Percentiles rank a stretch among this genome's conserved stretches.
Evolutionary conservation across 1,284 basidiomycete species (phyloP).

Genomic region (Naganishia cerealis): DNA sequence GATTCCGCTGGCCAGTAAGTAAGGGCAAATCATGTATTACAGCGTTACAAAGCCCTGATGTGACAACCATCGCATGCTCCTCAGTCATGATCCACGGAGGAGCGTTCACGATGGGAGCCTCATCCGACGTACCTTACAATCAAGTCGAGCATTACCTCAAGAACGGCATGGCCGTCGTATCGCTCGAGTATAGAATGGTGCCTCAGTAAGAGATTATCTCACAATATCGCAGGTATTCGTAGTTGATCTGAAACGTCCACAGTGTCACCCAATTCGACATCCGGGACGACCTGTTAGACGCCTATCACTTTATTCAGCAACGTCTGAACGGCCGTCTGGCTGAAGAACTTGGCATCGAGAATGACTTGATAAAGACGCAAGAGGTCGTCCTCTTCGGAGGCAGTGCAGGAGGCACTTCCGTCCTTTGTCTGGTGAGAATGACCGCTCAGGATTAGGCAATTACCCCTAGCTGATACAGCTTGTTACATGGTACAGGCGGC

Average conservation of each 20-base stretch:
- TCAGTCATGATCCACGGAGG: conserved; percentile 38
- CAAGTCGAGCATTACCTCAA: conserved; percentile 36
- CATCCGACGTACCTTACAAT: conserved; percentile 32
- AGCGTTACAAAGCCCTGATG: neutral
- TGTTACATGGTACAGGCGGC: conserved; percentile 9
- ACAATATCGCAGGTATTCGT: neutral
- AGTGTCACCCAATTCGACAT: conserved; percentile 29
- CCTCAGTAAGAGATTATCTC: conserved; percentile 30
- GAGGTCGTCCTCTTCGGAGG: conserved; percentile 26
- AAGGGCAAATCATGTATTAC: neutral
- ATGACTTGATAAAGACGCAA: conserved; percentile 7
- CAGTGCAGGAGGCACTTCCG: conserved; percentile 34
- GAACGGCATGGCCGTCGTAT: conserved; percentile 35
- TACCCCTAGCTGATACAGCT: neutral
- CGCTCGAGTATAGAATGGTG: conserved; percentile 37
- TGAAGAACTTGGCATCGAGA: conserved; percentile 1
- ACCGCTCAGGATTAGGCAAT: neutral
- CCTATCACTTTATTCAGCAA: conserved; percentile 30
- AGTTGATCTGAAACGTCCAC: neutral
- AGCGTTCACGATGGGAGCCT: conserved; percentile 34
- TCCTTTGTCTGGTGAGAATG: conserved; percentile 11
- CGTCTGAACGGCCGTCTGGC: conserved; percentile 14
- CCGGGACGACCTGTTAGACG: conserved; percentile 34
- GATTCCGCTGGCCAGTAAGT: conserved; percentile 17
- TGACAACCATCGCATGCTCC: too few species aligned